phyloP scores from a whole-genome alignment of 768 basidiomycete species.

The Hirschioporus abietinus region DNA sequence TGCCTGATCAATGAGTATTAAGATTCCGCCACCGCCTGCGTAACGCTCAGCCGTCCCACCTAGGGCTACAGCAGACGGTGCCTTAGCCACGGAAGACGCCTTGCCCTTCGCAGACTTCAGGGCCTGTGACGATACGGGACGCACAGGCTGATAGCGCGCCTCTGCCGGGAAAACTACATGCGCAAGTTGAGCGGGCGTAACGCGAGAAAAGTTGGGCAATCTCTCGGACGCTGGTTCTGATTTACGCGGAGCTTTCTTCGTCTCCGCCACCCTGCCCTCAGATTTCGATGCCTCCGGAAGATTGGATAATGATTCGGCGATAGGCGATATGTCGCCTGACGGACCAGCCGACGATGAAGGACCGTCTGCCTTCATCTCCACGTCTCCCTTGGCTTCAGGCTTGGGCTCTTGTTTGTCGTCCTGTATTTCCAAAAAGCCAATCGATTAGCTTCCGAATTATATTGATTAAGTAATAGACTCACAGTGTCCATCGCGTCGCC shows the following conservation, averaged over 20 bases:
- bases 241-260: slow-evolving; percentile 45
- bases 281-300: slow-evolving; percentile 39
- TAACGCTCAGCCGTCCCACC: slow-evolving; percentile 50
- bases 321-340: slow-evolving; percentile 53
- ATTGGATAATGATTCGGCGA: slow-evolving; percentile 47
- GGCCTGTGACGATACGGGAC: slow-evolving; percentile 50
- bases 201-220: slow-evolving; percentile 84
- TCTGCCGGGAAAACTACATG: slow-evolving; percentile 78
- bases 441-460: neutral
- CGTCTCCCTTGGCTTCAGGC: slow-evolving; percentile 60
- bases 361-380: slow-evolving; percentile 70
- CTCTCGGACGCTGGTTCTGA: slow-evolving; percentile 71
- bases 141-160: slow-evolving; percentile 83
- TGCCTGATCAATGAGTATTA: slow-evolving; percentile 72
- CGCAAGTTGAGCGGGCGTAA: slow-evolving; percentile 83
- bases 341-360: slow-evolving; percentile 27
- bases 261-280: slow-evolving; percentile 29
- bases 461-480: slow-evolving; percentile 22
- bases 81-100: slow-evolving; percentile 4
- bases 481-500: slow-evolving; percentile 81
- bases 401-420: neutral
- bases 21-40: slow-evolving; percentile 81
- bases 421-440: neutral
- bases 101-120: slow-evolving; percentile 12
- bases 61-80: slow-evolving; percentile 20